Evolutionary conservation across 1,284 basidiomycete species (phyloP).

Genomic region (Trichosporon coremiiforme): DNA sequence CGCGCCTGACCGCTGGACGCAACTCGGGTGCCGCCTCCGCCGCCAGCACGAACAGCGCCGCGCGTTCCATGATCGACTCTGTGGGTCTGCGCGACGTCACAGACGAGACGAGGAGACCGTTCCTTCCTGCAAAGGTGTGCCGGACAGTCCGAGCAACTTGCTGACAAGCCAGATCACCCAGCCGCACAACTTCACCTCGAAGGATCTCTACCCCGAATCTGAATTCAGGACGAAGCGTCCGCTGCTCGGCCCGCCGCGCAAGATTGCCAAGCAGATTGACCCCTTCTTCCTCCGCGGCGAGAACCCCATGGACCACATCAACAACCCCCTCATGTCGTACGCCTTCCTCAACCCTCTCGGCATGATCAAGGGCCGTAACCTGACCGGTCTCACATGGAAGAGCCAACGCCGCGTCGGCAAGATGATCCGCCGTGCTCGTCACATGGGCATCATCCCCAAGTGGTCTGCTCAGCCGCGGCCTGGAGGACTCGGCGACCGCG

Average conservation of each 20-base stretch:
- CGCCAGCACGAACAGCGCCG: neutral
- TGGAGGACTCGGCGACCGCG: constrained; percentile 33
- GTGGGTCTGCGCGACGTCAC: constrained; percentile 25
- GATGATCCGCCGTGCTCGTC: constrained; percentile 85
- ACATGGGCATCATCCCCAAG: constrained; percentile 82
- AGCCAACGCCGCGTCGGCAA: constrained; percentile 80
- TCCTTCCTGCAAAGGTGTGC: constrained; percentile 23
- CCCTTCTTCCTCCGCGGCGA: constrained; percentile 48
- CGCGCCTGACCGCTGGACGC: constrained; percentile 23
- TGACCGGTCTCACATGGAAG: constrained; percentile 76
- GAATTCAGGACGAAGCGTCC: constrained; percentile 32
- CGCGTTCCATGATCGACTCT: constrained; percentile 30
- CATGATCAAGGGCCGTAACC: constrained; percentile 71
- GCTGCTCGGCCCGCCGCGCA: constrained; percentile 46
- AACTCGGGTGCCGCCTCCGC: neutral
- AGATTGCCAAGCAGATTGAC: constrained; percentile 45
- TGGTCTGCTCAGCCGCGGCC: constrained; percentile 41
- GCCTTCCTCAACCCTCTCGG: constrained; percentile 79
- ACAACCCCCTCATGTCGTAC: constrained; percentile 70
- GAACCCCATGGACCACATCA: constrained; percentile 44
- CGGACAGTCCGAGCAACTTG: no score
- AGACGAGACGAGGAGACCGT: constrained; percentile 21
- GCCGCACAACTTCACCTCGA: constrained; percentile 28
- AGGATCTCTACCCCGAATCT: constrained; percentile 31
- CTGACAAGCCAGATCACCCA: constrained; percentile 26